A percentile compares a stretch with the other conserved stretches of the same genome.
These are phyloP conservation scores for Leishmania turanica DNA, from an alignment of 208 protist genomes.

Conservation along the genomic window DNA sequence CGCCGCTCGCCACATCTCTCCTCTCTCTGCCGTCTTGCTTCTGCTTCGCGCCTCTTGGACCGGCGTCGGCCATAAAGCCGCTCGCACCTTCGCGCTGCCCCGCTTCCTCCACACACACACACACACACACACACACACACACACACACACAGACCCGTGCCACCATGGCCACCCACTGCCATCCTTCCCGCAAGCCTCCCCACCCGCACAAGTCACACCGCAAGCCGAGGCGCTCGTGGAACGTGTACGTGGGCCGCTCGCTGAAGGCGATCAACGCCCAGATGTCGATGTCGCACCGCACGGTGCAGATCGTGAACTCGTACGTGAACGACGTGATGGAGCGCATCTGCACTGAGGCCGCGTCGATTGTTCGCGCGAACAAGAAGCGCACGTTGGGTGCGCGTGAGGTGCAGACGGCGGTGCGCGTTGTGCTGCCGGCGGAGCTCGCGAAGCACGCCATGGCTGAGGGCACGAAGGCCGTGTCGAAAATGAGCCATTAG, in stretches of 20 bases:
- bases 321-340: conserved; percentile 99
- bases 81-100: too few species aligned
- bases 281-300: conserved; percentile 95
- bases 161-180: too few species aligned
- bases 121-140: too few species aligned
- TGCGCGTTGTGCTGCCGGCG: conserved; percentile 96
- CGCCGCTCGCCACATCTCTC: background rate
- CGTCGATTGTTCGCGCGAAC: conserved; percentile 93
- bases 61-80: too few species aligned
- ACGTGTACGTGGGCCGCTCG: conserved; percentile 91
- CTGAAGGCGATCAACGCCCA: conserved; percentile 97
- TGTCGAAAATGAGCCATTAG: conserved; percentile 58
- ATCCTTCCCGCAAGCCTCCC: background rate
- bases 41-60: background rate
- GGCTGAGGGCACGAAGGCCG: conserved; percentile 98
- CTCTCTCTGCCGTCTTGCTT: background rate
- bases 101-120: too few species aligned
- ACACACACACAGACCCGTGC: too few species aligned
- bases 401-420: conserved; percentile 96
- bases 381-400: conserved; percentile 95
- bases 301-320: conserved; percentile 98
- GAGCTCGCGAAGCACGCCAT: conserved; percentile 99
- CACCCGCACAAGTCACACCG: conserved; percentile 46
- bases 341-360: conserved; percentile 95
- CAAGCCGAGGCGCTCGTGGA: conserved; percentile 82